phyloP scores from a whole-genome alignment of 805 yeast species.

The Wickerhamomyces bisporus region DNA sequence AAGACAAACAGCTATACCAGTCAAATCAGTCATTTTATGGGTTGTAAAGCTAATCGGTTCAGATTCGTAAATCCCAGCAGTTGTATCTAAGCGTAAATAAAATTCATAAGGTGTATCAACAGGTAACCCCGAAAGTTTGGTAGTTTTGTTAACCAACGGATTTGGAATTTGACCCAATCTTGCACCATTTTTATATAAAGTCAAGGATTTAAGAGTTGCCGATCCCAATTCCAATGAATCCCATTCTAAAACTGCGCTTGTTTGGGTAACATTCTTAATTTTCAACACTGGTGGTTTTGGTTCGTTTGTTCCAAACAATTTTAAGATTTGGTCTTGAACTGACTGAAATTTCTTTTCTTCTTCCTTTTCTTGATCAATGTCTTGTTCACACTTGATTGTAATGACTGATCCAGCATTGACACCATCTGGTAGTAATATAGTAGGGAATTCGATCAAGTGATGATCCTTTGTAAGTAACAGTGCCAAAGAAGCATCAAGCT shows the following conservation, averaged over 20 bases:
- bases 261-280: conserved; percentile 80
- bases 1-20: conserved; percentile 86
- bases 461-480: conserved; percentile 85
- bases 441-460: conserved; percentile 95
- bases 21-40: conserved; percentile 92
- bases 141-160: conserved; percentile 70
- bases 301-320: conserved; percentile 63
- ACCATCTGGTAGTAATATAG: conserved; percentile 83
- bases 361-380: conserved; percentile 54
- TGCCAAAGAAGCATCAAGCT: conserved; percentile 92
- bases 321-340: conserved; percentile 69
- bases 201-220: conserved; percentile 68
- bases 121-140: conserved; percentile 87
- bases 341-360: conserved; percentile 55
- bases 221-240: conserved; percentile 81
- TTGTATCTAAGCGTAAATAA: conserved; percentile 75
- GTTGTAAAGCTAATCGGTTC: conserved; percentile 68
- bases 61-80: conserved; percentile 81
- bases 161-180: conserved; percentile 80
- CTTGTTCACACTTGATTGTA: conserved; percentile 77
- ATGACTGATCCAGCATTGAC: conserved; percentile 91
- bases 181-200: conserved; percentile 64
- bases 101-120: conserved; percentile 79
- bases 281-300: conserved; percentile 71
- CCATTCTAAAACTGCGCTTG: conserved; percentile 94